These are phyloP conservation scores for Neospermospora avenae DNA, from an alignment of 2,329 filamentous ascomycete genomes.

Conservation along the genomic window DNA sequence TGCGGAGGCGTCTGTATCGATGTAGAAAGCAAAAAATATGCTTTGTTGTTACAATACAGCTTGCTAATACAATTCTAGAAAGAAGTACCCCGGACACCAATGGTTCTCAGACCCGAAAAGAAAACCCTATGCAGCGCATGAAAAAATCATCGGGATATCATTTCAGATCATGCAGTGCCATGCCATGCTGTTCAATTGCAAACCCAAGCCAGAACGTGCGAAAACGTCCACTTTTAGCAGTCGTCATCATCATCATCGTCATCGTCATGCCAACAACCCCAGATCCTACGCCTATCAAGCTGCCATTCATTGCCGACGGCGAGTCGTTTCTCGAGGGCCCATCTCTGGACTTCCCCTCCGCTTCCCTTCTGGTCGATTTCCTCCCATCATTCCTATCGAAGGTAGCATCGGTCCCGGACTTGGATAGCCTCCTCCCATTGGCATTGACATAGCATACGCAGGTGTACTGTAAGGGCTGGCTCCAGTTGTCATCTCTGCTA, in stretches of 20 bases:
- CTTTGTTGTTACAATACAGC: constrained; percentile 17
- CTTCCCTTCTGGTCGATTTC: constrained; percentile 41
- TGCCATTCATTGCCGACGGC: constrained; percentile 39
- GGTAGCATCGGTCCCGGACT: constrained; percentile 44
- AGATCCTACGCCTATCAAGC: neutral
- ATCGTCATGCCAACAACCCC: constrained; percentile 1
- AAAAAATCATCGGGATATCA: constrained; percentile 22
- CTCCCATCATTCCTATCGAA: constrained; percentile 27
- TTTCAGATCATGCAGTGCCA: constrained; percentile 17
- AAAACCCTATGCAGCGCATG: constrained; percentile 19
- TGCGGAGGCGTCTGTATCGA: neutral
- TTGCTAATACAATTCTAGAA: constrained; percentile 29
- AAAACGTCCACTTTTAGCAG: constrained; percentile 9
- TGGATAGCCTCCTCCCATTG: constrained; percentile 26
- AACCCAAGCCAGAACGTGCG: constrained; percentile 19
- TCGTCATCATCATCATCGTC: constrained; percentile 6
- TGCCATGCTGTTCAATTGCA: constrained; percentile 14
- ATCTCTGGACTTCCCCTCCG: constrained; percentile 51
- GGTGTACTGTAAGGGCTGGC: constrained; percentile 59
- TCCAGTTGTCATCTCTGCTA: constrained; percentile 62
- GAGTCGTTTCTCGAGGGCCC: constrained; percentile 44
- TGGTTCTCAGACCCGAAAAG: constrained; percentile 1
- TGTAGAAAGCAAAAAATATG: neutral
- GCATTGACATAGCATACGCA: constrained; percentile 45
- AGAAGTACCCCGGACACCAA: constrained; percentile 12